Base-by-base conservation (phyloP, 2,329 filamentous ascomycete genomes). In the Alternaria dauci region DNA sequence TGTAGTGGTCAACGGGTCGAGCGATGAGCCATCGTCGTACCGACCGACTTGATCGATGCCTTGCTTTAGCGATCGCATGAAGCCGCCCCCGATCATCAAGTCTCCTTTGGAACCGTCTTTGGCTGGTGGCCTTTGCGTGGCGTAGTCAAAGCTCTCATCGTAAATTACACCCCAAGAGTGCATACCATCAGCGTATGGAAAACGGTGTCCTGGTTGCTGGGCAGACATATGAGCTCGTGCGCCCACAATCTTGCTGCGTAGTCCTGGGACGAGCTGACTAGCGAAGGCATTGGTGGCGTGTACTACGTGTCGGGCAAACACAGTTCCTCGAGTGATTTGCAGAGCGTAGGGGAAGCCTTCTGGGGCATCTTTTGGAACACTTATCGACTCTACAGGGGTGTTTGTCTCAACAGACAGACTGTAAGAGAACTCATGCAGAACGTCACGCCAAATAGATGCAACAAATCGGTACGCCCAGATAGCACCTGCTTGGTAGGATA, bases 261-360 rank as follows among this genome's bases (percentile, higher is more conserved):
- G 75, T 0, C 78, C 80, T 0, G 86, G 85, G 3, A 88, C 68
- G 1, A 88, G 80, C 52, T 86, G 81, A 0, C 81, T 72, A 0
- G 83, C 79, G 63, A 84, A 84, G 5, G 78, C 85, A 62, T 89
- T 88, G 1, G 86, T 89, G 8, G 85, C 84, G 63, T 89, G 85
- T 2, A 89, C 78, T 1, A 89, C 77, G 53, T 88, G 82, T 0
- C 77, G 76, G 8, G 85, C 79, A 4, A 68, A 71, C 34, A 88
- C 77, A 0, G 42, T 63, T 2, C 85, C 85, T 7, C 82, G 76
- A 0, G 66, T 54, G 1, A 86, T 88, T 5, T 76, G 65, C 5
- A 88, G 67, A 1, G 73, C 70, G 66, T 63, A 66, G 5, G 63
- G 63, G 25, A 61, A 63, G 51, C 58, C 51, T 43, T 84, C 85